Evolutionary conservation across 345 rosid genomes (phyloP).

Genomic region (Salix brachista): DNA sequence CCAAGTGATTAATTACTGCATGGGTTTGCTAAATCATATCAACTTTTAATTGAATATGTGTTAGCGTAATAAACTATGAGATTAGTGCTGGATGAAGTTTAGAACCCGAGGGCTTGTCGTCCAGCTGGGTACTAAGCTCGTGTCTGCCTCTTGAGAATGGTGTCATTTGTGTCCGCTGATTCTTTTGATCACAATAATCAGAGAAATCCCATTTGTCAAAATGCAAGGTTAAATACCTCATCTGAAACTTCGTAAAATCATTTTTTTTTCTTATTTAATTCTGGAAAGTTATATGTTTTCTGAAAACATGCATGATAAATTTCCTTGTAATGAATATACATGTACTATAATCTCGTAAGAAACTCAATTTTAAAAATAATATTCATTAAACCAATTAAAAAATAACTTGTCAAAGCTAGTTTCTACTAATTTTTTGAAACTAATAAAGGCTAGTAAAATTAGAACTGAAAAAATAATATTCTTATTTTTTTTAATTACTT

Average conservation of each 20-base stretch:
- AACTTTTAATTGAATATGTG: constrained; percentile 2
- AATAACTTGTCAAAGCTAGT: too few species aligned
- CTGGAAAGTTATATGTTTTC: too few species aligned
- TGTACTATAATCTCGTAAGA: too few species aligned
- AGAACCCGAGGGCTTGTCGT: constrained; percentile 24
- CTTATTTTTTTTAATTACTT: too few species aligned
- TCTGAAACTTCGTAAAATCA: neutral
- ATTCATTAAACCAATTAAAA: too few species aligned
- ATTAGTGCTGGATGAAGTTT: neutral
- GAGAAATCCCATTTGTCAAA: too few species aligned
- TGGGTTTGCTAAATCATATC: constrained; percentile 24
- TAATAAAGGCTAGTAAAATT: too few species aligned
- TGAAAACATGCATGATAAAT: neutral
- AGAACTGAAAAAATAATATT: too few species aligned
- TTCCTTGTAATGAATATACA: neutral
- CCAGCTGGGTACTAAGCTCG: constrained; percentile 20
- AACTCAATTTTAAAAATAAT: too few species aligned
- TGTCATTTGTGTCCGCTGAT: constrained; percentile 11
- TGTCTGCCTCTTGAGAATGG: constrained; percentile 19
- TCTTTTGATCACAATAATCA: neutral
- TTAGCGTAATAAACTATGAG: neutral
- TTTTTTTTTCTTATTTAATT: neutral
- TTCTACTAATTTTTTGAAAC: too few species aligned
- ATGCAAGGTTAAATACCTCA: neutral
- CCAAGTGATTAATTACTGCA: constrained; percentile 32